A percentile compares a stretch with the other conserved stretches of the same genome.
phyloP scores from a whole-genome alignment of 2,329 filamentous ascomycete genomes.

The Colletotrichum sp. region DNA sequence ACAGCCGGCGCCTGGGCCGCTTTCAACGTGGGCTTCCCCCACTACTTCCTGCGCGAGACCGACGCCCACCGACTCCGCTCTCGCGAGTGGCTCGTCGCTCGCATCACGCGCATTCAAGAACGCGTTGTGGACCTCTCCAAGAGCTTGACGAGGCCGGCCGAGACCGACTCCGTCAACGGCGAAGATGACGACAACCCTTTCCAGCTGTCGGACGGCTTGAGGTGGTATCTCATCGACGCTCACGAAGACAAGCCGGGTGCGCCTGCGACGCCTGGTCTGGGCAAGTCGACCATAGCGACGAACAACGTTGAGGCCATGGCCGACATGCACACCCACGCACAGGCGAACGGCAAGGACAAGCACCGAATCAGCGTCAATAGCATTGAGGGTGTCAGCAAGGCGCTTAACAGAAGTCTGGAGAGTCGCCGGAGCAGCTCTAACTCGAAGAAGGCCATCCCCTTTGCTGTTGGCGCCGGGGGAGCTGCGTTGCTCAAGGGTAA shows the following conservation, averaged over 20 bases:
- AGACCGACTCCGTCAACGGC: constrained; percentile 53
- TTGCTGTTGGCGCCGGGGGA: constrained; percentile 46
- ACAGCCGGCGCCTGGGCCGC: constrained; percentile 95
- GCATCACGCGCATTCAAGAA: constrained; percentile 90
- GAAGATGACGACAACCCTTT: constrained; percentile 96
- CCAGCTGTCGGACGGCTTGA: constrained; percentile 89
- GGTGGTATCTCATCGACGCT: constrained; percentile 96
- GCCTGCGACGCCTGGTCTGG: constrained; percentile 89
- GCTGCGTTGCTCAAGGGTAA: constrained; percentile 50
- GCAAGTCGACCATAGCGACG: constrained; percentile 89
- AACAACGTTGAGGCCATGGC: constrained; percentile 88
- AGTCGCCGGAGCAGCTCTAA: constrained; percentile 87
- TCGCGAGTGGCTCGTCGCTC: constrained; percentile 94
- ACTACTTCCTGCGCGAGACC: constrained; percentile 95
- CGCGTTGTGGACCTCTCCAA: constrained; percentile 91
- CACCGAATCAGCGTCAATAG: constrained; percentile 54
- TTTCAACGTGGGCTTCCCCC: constrained; percentile 96
- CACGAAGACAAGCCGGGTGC: constrained; percentile 90
- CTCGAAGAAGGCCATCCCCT: constrained; percentile 76
- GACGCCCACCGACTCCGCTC: constrained; percentile 84
- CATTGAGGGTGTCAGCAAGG: constrained; percentile 78
- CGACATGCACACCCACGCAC: constrained; percentile 62
- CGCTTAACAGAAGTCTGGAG: constrained; percentile 85
- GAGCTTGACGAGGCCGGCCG: constrained; percentile 57
- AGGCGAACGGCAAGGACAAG: constrained; percentile 47